These are phyloP conservation scores for Ustulina deusta DNA, from an alignment of 2,329 filamentous ascomycete species.

Conservation along the genomic window DNA sequence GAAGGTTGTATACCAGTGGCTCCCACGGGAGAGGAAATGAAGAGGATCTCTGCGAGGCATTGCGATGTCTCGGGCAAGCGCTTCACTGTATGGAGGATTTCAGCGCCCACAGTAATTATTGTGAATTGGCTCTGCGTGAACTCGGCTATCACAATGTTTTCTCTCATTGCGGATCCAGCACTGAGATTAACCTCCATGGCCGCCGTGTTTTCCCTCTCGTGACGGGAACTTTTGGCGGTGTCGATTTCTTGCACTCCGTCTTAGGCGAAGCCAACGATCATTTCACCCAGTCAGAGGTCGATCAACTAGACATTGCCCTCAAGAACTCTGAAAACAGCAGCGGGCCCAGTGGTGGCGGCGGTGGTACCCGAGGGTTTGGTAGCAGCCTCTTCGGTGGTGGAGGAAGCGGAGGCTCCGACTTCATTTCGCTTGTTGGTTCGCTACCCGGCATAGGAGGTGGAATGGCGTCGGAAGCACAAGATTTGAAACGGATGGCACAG, in stretches of 20 bases:
- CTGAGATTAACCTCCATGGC: conserved; percentile 74
- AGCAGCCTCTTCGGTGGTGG: conserved; percentile 50
- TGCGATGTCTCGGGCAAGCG: conserved; percentile 80
- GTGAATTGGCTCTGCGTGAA: conserved; percentile 80
- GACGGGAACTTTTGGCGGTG: conserved; percentile 81
- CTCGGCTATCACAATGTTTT: conserved; percentile 77
- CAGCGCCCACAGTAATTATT: conserved; percentile 86
- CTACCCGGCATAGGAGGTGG: conserved; percentile 77
- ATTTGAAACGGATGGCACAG: conserved; percentile 73
- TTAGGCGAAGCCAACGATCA: conserved; percentile 83
- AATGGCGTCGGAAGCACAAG: conserved; percentile 74
- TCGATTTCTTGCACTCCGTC: conserved; percentile 86
- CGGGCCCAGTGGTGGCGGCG: conserved; percentile 53
- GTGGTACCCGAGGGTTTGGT: conserved; percentile 57
- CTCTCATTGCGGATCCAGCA: conserved; percentile 75
- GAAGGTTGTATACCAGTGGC: conserved; percentile 78
- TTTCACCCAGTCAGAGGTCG: conserved; percentile 86
- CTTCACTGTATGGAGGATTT: conserved; percentile 84
- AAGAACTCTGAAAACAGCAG: conserved; percentile 71
- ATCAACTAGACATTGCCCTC: conserved; percentile 81
- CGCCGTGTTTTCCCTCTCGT: conserved; percentile 79
- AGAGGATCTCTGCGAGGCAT: conserved; percentile 81
- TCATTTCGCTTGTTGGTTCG: conserved; percentile 80
- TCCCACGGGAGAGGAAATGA: conserved; percentile 73
- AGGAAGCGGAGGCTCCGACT: conserved; percentile 59